These are phyloP conservation scores for Neonectria magnoliae DNA, from an alignment of 2,329 filamentous ascomycete genomes.

Conservation along the genomic window DNA sequence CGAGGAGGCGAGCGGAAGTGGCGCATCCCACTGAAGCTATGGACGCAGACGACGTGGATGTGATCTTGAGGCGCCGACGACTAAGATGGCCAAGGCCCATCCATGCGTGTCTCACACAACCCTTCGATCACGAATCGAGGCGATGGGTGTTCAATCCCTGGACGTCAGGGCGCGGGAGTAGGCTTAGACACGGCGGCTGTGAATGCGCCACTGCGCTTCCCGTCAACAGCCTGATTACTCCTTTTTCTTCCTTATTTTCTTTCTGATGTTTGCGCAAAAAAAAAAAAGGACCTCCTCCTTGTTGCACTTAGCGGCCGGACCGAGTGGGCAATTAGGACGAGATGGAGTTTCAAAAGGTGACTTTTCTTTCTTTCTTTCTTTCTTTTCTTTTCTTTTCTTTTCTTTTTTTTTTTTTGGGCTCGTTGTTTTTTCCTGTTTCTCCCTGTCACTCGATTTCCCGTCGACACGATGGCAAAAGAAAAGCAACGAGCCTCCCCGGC, in stretches of 20 bases:
- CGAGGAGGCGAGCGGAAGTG: slow-evolving; percentile 48
- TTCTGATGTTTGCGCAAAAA: slow-evolving; percentile 12
- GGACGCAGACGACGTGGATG: neutral
- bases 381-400: slow-evolving; percentile 21
- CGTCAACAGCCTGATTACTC: neutral
- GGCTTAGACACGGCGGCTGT: slow-evolving; percentile 18
- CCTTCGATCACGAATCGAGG: slow-evolving; percentile 1
- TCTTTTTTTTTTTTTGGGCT: slow-evolving; percentile 25
- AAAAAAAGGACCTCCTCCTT: slow-evolving; percentile 15
- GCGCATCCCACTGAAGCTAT: slow-evolving; percentile 36
- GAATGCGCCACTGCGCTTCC: slow-evolving; percentile 20
- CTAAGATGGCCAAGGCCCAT: neutral
- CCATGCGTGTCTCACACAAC: slow-evolving; percentile 1
- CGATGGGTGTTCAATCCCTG: slow-evolving; percentile 18
- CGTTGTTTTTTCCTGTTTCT: slow-evolving; percentile 21
- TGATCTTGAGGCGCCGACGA: neutral
- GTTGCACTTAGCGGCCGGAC: slow-evolving; percentile 29
- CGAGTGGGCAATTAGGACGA: slow-evolving; percentile 26
- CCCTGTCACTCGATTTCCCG: slow-evolving; percentile 11
- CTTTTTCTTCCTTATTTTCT: slow-evolving; percentile 9
- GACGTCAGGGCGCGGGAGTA: slow-evolving; percentile 20
- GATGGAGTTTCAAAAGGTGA: slow-evolving; percentile 26
- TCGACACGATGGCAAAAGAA: slow-evolving; percentile 14
- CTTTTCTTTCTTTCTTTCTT: slow-evolving; percentile 20
- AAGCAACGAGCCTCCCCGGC: slow-evolving; percentile 19